Evolutionary conservation across 805 yeast species (phyloP), one percentile per base, ranked within the genome.

Genomic region (Ogataea methanolica): DNA sequence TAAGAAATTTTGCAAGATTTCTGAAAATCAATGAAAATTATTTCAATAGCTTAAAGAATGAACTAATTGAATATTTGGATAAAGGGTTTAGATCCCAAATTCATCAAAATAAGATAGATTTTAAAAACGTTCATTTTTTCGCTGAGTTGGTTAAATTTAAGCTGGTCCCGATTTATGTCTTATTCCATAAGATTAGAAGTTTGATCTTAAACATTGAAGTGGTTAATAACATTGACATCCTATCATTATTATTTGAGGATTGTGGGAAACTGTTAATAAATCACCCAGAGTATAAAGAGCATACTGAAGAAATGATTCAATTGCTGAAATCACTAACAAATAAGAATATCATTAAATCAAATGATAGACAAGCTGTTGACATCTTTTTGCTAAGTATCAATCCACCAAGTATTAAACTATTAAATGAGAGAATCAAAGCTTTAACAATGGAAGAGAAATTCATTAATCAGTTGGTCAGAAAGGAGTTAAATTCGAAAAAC

Each of bases 131-230:
- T 35, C 71, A 75, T 21, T 84, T 86, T 55, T 82, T 87, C 54
- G 70, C 81, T 42, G 97, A 91, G 58, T 69, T 90, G 67, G 78
- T 85, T 33, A 88, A 87, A 60, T 90, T 90, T 62, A 80, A 77
- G 54, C 63, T 89, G 50, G 71, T 89, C 15, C 92, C 96, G 0
- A 68, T 73, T n/a, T 83, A 81, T 62, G 73, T 83, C 48, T 71
- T 83, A 12, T 85, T 88, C 60, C 91, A 89, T 63, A 85, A 84
- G 59, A 74, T 90, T 41, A 73, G 88, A 56, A 67, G 74, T 1
- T 67, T 88, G 53, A 76, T 85, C 2, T 57, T 79, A 46, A 75
- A 76, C 44, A 58, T 75, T 17, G 70, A 75, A 6, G 70, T 74
- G 0, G 73, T 80, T 8, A 75, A 76, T 50, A 87, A 85, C 60